Evolutionary conservation across 148 eudicot genomes (phyloP).

Genomic region (Rhododendron mucronatum): DNA sequence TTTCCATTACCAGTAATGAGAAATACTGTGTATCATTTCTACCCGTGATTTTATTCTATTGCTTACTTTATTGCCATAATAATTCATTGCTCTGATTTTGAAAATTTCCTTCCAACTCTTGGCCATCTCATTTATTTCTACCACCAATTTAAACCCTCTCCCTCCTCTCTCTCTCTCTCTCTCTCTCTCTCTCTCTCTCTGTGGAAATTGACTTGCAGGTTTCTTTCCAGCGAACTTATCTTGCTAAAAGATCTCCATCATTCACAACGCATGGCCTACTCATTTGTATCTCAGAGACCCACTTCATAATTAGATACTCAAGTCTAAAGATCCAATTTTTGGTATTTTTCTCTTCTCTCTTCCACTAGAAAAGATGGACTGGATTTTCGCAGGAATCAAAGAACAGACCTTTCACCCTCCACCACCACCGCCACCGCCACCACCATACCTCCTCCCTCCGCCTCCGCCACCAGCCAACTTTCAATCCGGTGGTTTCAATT

Average conservation of each 20-base stretch:
- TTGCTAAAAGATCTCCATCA: not conserved
- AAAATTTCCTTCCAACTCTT: not conserved
- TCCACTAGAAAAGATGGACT: not conserved
- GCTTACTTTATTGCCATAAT: not conserved
- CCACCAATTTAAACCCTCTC: not conserved
- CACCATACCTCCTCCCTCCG: not conserved
- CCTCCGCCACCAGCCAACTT: constrained; percentile 19
- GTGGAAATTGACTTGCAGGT: constrained; percentile 23
- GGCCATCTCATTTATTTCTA: constrained; percentile 18
- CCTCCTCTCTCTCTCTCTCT: not conserved
- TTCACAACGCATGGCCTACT: constrained; percentile 1
- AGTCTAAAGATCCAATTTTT: constrained; percentile 21
- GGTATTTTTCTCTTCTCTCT: not conserved
- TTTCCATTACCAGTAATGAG: not conserved
- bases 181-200: not conserved
- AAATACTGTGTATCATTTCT: not conserved
- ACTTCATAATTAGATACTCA: constrained; percentile 9
- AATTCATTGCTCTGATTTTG: not conserved
- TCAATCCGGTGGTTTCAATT: constrained; percentile 21
- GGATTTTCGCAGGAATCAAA: not conserved
- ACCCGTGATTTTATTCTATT: not conserved
- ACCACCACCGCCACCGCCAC: not conserved
- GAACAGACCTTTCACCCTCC: not conserved
- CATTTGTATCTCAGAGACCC: constrained; percentile 5
- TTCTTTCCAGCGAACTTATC: not conserved